A percentile compares a stretch with the other conserved stretches of the same genome.
Evolutionary conservation across 257 asterid species (phyloP).

Genomic region (Fraxinus excelsior): DNA sequence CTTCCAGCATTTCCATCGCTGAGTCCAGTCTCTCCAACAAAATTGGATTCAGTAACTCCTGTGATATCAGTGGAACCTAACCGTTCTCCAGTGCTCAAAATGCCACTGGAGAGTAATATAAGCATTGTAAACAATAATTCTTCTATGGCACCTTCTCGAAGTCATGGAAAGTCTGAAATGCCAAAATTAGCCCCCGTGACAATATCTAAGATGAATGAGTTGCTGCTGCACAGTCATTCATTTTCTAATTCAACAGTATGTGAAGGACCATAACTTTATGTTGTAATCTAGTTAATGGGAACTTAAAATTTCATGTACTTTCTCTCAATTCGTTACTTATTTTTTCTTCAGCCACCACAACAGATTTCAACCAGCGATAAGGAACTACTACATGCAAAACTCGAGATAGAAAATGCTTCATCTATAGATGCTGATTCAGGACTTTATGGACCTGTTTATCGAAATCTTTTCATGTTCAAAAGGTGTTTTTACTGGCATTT

Average conservation of each 20-base stretch:
- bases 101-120: not conserved
- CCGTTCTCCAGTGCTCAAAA: not conserved
- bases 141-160: not conserved
- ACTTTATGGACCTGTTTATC: conserved; percentile 35
- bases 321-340: not conserved
- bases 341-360: conserved; percentile 28
- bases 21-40: not conserved
- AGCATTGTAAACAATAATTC: not conserved
- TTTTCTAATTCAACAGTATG: conserved; percentile 30
- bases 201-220: conserved; percentile 40
- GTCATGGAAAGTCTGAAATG: not conserved
- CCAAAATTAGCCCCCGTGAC: conserved; percentile 17
- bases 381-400: conserved; percentile 34
- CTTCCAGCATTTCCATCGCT: not conserved
- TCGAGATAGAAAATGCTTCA: conserved; percentile 35
- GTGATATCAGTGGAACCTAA: not conserved
- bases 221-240: conserved; percentile 36
- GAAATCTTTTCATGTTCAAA: conserved; percentile 36
- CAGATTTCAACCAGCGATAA: conserved; percentile 33
- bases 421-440: conserved; percentile 17
- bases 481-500: conserved; percentile 27
- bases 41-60: not conserved
- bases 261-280: not conserved
- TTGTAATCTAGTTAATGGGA: not conserved
- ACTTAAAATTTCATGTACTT: not conserved